phyloP scores from a whole-genome alignment of 495 filamentous ascomycete species.

The Neurospora sp. region DNA sequence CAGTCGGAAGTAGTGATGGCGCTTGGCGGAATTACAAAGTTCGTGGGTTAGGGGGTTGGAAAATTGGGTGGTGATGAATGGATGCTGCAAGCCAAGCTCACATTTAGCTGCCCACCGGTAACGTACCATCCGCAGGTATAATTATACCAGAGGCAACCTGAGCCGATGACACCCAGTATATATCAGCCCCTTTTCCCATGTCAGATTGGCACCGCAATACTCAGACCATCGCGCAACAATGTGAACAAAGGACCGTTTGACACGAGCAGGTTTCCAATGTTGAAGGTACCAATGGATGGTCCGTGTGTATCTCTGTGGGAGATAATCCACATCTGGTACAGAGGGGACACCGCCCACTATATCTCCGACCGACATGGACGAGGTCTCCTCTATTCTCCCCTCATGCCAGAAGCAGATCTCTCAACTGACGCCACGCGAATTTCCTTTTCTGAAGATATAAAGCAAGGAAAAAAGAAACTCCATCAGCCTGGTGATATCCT shows the following conservation, averaged over 20 bases:
- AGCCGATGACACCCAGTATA: neutral
- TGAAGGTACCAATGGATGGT: neutral
- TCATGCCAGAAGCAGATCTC: neutral
- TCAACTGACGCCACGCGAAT: neutral
- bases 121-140: neutral
- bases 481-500: neutral
- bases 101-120: neutral
- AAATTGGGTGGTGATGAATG: neutral
- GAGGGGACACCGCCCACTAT: neutral
- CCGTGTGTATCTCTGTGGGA: neutral
- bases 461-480: neutral
- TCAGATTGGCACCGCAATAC: neutral
- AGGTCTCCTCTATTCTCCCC: neutral
- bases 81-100: neutral
- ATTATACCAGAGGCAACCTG: neutral
- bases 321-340: neutral
- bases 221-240: neutral
- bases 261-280: neutral
- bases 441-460: neutral
- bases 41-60: neutral
- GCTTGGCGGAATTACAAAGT: neutral
- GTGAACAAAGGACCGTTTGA: neutral
- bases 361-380: neutral
- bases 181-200: neutral
- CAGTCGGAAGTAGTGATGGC: neutral